Conservation (phyloP, 306 rosid species). For the Carpinus viminea region DNA sequence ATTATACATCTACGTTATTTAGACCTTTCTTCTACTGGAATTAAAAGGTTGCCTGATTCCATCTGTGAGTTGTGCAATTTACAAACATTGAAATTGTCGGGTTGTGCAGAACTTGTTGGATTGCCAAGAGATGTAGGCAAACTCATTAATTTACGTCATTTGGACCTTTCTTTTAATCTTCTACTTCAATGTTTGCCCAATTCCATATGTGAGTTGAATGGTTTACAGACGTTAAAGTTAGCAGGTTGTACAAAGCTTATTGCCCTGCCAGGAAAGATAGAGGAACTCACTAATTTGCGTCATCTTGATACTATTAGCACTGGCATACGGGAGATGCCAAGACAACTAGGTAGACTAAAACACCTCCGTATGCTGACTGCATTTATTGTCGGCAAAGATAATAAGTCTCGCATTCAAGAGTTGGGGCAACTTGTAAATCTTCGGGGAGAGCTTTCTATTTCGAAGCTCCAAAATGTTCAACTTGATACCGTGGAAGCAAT, state of each 20-base stretch:
- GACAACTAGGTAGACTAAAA: background rate
- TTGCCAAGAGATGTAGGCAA: no score
- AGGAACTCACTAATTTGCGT: slow-evolving; percentile 4
- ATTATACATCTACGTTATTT: no score
- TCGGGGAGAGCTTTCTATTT: background rate
- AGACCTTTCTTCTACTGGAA: no score
- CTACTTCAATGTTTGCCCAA: background rate
- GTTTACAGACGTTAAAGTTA: slow-evolving; percentile 30
- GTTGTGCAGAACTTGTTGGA: no score
- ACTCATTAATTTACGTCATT: no score
- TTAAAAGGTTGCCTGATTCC: no score
- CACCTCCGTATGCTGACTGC: background rate
- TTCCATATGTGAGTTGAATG: slow-evolving; percentile 15
- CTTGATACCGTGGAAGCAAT: no score
- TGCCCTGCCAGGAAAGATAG: background rate
- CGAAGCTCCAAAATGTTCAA: background rate
- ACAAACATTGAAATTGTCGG: no score
- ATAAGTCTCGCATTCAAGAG: background rate
- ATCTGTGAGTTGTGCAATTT: no score
- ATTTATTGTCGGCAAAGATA: background rate
- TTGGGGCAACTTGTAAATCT: background rate
- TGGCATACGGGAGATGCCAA: background rate
- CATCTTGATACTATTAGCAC: slow-evolving; percentile 2
- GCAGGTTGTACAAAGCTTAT: background rate
- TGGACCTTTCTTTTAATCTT: no score